Percentiles rank a stretch among this genome's conserved stretches.
phyloP scores from a whole-genome alignment of 305 asterid genomes.

The Stenogyne calaminthoides region DNA sequence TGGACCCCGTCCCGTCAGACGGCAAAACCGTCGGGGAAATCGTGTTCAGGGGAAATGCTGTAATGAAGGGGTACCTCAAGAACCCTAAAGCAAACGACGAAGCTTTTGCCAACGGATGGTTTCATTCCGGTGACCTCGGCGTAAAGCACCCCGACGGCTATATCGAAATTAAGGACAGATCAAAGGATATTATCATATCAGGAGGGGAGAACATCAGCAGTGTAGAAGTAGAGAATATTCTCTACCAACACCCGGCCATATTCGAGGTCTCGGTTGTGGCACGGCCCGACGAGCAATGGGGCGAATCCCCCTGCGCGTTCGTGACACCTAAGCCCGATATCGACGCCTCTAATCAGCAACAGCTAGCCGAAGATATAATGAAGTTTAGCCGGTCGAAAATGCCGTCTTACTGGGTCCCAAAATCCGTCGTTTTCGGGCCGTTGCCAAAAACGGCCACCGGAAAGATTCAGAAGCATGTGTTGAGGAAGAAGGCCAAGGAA shows the following conservation, averaged over 20 bases:
- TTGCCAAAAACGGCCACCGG: slow-evolving; percentile 96
- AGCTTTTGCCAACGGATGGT: slow-evolving; percentile 84
- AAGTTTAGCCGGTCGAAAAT: slow-evolving; percentile 69
- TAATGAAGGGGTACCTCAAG: slow-evolving; percentile 94
- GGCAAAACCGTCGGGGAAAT: slow-evolving; percentile 90
- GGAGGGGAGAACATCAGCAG: slow-evolving; percentile 96
- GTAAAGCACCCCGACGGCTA: slow-evolving; percentile 88
- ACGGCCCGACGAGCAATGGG: slow-evolving; percentile 88
- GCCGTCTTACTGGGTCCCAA: slow-evolving; percentile 88
- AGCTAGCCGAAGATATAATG: slow-evolving; percentile 69
- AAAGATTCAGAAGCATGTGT: slow-evolving; percentile 83
- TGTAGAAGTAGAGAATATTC: slow-evolving; percentile 84
- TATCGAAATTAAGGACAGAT: slow-evolving; percentile 82
- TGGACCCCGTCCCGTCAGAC: slow-evolving; percentile 70
- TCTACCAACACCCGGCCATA: slow-evolving; percentile 76
- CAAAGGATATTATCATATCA: slow-evolving; percentile 89
- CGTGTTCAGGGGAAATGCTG: slow-evolving; percentile 77
- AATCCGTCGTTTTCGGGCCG: slow-evolving; percentile 73
- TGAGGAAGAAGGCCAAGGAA: slow-evolving; percentile 84
- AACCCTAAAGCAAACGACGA: slow-evolving; percentile 84
- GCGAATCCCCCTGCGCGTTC: slow-evolving; percentile 94
- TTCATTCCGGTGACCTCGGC: slow-evolving; percentile 86
- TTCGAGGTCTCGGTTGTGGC: slow-evolving; percentile 90
- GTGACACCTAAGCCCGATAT: slow-evolving; percentile 63
- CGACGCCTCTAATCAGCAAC: slow-evolving; percentile 41